phyloP scores from a whole-genome alignment of 208 protist genomes.

The Leishmania arabica region DNA sequence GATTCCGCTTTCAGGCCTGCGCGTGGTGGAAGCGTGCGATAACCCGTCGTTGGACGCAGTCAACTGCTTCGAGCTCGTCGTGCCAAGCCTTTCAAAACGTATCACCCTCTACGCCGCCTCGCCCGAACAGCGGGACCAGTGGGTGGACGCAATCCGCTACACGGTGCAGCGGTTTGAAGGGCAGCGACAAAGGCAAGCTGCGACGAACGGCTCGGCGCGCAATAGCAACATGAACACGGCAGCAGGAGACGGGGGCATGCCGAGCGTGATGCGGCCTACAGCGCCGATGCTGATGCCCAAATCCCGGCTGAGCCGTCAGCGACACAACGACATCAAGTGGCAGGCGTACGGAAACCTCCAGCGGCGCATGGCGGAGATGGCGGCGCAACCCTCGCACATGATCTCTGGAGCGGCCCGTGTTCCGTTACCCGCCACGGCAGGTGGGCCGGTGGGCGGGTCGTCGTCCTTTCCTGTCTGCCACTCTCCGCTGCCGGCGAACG shows the following conservation, averaged over 20 bases:
- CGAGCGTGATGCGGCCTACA: slow-evolving; percentile 23
- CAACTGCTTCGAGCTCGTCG: slow-evolving; percentile 63
- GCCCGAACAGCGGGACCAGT: slow-evolving; percentile 73
- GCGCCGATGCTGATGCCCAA: slow-evolving; percentile 36
- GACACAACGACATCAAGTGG: slow-evolving; percentile 38
- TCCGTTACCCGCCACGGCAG: slow-evolving; percentile 4
- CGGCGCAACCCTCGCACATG: not conserved
- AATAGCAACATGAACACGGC: slow-evolving; percentile 1
- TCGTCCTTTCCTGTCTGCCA: slow-evolving; percentile 8
- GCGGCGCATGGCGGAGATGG: slow-evolving; percentile 18
- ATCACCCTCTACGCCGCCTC: slow-evolving; percentile 72
- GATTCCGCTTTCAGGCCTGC: slow-evolving; percentile 52
- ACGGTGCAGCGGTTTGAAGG: slow-evolving; percentile 37
- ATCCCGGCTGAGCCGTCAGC: slow-evolving; percentile 63
- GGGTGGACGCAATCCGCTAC: slow-evolving; percentile 70
- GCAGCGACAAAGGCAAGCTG: not conserved
- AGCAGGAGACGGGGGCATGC: slow-evolving; percentile 14
- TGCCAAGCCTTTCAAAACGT: slow-evolving; percentile 31
- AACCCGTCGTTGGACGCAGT: slow-evolving; percentile 21
- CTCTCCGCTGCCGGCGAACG: slow-evolving; percentile 13
- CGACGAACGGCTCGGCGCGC: not conserved
- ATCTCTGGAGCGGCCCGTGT: slow-evolving; percentile 1
- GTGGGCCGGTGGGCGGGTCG: not conserved
- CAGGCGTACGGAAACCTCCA: slow-evolving; percentile 43
- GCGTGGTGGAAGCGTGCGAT: slow-evolving; percentile 53